Percentiles rank a stretch among this genome's conserved stretches.
Evolutionary conservation across 768 basidiomycete genomes (phyloP).

Genomic region (Podaxis sp.): DNA sequence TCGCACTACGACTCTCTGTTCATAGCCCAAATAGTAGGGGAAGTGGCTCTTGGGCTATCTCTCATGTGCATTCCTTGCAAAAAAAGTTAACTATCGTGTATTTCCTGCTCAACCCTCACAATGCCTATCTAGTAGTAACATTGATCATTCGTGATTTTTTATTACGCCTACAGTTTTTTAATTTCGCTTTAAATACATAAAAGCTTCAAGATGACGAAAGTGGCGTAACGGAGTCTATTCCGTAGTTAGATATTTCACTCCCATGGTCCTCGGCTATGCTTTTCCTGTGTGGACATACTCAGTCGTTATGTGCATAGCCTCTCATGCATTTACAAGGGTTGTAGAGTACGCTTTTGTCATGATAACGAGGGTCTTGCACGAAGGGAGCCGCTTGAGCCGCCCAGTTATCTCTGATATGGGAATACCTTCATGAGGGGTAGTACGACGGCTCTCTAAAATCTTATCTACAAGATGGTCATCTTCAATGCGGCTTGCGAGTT

Average conservation of each 20-base stretch:
- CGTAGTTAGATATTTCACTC: not conserved
- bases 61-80: slow-evolving; percentile 10
- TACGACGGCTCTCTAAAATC: no score
- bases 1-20: slow-evolving; percentile 41
- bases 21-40: slow-evolving; percentile 58
- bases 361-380: not conserved
- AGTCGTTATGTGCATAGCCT: not conserved
- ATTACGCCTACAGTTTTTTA: not conserved
- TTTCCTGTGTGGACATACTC: not conserved
- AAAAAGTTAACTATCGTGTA: not conserved
- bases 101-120: not conserved
- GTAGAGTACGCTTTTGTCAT: not conserved
- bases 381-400: not conserved
- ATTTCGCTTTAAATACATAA: not conserved
- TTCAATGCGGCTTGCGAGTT: no score
- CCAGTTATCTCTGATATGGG: not conserved
- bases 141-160: not conserved
- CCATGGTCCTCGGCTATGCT: not conserved
- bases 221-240: not conserved
- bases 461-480: no score
- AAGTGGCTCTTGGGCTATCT: slow-evolving; percentile 35
- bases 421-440: not conserved
- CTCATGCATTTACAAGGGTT: not conserved
- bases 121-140: not conserved
- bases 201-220: not conserved